phyloP scores from a whole-genome alignment of 1,284 basidiomycete genomes.

The Stereum hirsutum region DNA sequence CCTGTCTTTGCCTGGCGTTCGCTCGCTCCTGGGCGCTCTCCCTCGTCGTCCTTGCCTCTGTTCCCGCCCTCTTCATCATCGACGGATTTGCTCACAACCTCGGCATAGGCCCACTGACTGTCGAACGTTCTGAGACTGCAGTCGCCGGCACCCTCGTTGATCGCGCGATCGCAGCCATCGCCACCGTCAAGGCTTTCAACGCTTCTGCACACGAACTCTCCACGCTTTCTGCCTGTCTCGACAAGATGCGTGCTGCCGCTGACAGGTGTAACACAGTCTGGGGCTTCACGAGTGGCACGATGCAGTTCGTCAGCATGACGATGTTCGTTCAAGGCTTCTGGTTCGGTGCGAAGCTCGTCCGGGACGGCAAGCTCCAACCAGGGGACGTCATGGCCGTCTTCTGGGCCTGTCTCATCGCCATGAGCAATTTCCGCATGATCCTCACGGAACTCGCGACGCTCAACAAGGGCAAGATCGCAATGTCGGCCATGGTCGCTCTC shows the following conservation, averaged over 20 bases:
- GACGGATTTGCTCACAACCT: slow-evolving; percentile 69
- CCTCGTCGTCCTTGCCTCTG: slow-evolving; percentile 84
- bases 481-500: slow-evolving; percentile 63
- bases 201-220: slow-evolving; percentile 57
- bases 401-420: slow-evolving; percentile 91
- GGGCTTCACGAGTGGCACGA: slow-evolving; percentile 62
- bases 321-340: slow-evolving; percentile 98
- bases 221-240: slow-evolving; percentile 39
- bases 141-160: slow-evolving; percentile 74
- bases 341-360: slow-evolving; percentile 87
- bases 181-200: slow-evolving; percentile 96
- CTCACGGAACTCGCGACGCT: slow-evolving; percentile 74
- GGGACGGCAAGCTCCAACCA: slow-evolving; percentile 55
- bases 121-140: slow-evolving; percentile 63
- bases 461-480: slow-evolving; percentile 82
- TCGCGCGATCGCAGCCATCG: slow-evolving; percentile 70
- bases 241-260: slow-evolving; percentile 37
- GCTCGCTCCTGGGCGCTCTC: slow-evolving; percentile 76
- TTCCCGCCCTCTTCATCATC: slow-evolving; percentile 76
- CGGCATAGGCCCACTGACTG: slow-evolving; percentile 56
- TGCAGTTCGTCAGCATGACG: slow-evolving; percentile 75
- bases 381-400: slow-evolving; percentile 92
- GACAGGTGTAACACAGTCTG: slow-evolving; percentile 61
- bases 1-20: slow-evolving; percentile 80
- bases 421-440: slow-evolving; percentile 78